Evolutionary conservation across 441 rosid species (phyloP).

Genomic region (Euphorbia schlechtendalii): DNA sequence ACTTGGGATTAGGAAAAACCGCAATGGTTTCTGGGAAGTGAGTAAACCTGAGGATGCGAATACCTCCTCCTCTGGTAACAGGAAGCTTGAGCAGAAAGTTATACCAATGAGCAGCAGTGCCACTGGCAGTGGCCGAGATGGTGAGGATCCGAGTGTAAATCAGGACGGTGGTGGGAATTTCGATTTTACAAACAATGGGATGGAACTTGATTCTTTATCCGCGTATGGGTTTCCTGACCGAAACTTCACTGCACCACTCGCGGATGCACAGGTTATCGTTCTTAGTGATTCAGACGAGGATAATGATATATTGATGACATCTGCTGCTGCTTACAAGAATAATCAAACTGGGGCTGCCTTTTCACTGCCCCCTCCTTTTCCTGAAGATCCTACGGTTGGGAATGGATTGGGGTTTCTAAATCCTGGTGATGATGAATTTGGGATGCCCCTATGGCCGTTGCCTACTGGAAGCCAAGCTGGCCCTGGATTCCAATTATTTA

Average conservation of each 20-base stretch:
- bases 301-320: conserved; percentile 35
- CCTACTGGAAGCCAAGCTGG: conserved; percentile 61
- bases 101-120: conserved; percentile 95
- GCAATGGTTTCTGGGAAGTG: conserved; percentile 81
- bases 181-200: conserved; percentile 54
- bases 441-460: conserved; percentile 57
- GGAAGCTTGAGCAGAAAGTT: conserved; percentile 44
- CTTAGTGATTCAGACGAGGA: conserved; percentile 94
- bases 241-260: conserved; percentile 43
- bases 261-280: conserved; percentile 69
- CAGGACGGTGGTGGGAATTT: conserved; percentile 54
- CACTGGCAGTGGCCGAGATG: conserved; percentile 87
- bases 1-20: conserved; percentile 87
- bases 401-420: conserved; percentile 56
- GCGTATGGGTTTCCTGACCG: conserved; percentile 46
- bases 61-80: conserved; percentile 45
- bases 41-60: conserved; percentile 70
- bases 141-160: conserved; percentile 94
- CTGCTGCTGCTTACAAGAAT: conserved; percentile 19
- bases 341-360: conserved; percentile 35
- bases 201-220: conserved; percentile 49
- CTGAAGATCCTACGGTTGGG: conserved; percentile 54
- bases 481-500: conserved; percentile 73
- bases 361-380: conserved; percentile 42
- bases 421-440: conserved; percentile 62